Evolutionary conservation across 2,329 filamentous ascomycete genomes (phyloP).

Genomic region (Venturia oleaginea): DNA sequence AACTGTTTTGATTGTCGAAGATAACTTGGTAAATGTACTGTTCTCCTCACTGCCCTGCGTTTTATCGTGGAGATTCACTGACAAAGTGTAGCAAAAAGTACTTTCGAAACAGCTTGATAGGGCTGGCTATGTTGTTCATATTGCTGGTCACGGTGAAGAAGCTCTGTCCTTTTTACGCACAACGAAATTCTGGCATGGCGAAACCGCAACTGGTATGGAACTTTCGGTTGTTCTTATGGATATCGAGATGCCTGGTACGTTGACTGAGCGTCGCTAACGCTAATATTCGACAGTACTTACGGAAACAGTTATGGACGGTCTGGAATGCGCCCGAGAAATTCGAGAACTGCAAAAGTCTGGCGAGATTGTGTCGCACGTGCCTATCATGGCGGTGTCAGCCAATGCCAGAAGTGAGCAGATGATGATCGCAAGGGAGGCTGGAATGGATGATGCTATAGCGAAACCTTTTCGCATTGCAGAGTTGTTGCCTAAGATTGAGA

Average conservation of each 20-base stretch:
- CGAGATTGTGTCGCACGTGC: constrained; percentile 7
- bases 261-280: background rate
- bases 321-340: constrained; percentile 10
- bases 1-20: constrained; percentile 13
- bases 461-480: constrained; percentile 28
- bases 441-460: constrained; percentile 17
- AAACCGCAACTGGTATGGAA: background rate
- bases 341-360: constrained; percentile 11
- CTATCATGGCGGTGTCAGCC: constrained; percentile 13
- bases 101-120: constrained; percentile 12
- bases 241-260: constrained; percentile 11
- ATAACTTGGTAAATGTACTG: constrained; percentile 15
- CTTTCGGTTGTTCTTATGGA: constrained; percentile 14
- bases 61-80: no score
- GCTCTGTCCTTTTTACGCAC: constrained; percentile 6
- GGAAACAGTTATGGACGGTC: constrained; percentile 13
- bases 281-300: background rate
- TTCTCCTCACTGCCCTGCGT: no score
- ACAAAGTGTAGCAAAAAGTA: constrained; percentile 9
- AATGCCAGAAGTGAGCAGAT: constrained; percentile 12
- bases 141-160: constrained; percentile 14
- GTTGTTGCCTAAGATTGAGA: constrained; percentile 22
- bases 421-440: constrained; percentile 1
- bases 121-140: constrained; percentile 9
- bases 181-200: constrained; percentile 9